These are phyloP conservation scores for Vanderwaltozyma verrucispora DNA, from an alignment of 805 yeast species.

Conservation along the genomic window DNA sequence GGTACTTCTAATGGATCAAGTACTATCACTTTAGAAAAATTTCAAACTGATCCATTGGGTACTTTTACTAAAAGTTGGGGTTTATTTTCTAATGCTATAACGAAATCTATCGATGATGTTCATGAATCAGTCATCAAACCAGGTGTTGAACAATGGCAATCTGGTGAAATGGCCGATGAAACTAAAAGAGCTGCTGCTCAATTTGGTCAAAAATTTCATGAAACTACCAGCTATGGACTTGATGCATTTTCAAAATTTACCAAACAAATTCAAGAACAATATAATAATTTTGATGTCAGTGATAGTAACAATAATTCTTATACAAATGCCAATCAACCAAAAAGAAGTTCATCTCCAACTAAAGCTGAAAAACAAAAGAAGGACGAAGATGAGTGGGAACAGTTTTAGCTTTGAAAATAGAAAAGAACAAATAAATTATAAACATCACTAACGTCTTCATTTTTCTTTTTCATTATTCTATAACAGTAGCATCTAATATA, in stretches of 20 bases:
- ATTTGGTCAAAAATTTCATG: slow-evolving; percentile 89
- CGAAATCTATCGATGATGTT: slow-evolving; percentile 76
- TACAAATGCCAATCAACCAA: slow-evolving; percentile 40
- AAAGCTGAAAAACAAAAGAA: slow-evolving; percentile 23
- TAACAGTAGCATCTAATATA: too few relatives aligned
- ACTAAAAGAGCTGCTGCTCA: slow-evolving; percentile 92
- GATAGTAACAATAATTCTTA: neutral
- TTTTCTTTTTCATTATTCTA: too few relatives aligned
- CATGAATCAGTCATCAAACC: slow-evolving; percentile 87
- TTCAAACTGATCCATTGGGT: slow-evolving; percentile 83
- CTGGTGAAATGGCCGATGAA: slow-evolving; percentile 64
- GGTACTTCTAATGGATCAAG: slow-evolving; percentile 3
- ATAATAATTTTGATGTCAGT: slow-evolving; percentile 14
- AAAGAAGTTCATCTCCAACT: slow-evolving; percentile 24
- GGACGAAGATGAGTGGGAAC: slow-evolving; percentile 61
- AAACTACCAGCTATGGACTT: slow-evolving; percentile 68
- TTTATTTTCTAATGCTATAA: slow-evolving; percentile 73
- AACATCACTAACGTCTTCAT: too few relatives aligned
- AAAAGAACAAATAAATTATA: too few relatives aligned
- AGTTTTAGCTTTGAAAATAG: too few relatives aligned
- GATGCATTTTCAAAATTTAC: slow-evolving; percentile 57
- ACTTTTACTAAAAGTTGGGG: slow-evolving; percentile 93
- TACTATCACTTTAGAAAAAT: slow-evolving; percentile 50
- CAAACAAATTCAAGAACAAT: slow-evolving; percentile 30
- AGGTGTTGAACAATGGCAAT: slow-evolving; percentile 64